These are phyloP conservation scores for Ophiosphaerella narmari DNA, from an alignment of 2,329 filamentous ascomycete genomes.

Conservation along the genomic window DNA sequence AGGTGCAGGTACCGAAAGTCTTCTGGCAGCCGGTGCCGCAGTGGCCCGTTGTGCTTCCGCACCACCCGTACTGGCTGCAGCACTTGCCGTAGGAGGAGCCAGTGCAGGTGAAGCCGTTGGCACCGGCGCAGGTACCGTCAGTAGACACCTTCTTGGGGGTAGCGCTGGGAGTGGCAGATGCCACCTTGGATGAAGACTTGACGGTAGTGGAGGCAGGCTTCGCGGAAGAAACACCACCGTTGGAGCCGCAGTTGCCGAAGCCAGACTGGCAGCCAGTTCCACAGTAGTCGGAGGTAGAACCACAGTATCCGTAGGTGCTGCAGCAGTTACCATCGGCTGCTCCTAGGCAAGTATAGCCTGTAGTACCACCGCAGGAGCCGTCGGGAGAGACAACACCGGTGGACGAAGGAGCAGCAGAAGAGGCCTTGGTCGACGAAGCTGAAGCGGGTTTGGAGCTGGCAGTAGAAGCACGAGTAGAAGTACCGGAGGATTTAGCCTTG, in stretches of 20 bases:
- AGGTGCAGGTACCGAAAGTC: conserved; percentile 39
- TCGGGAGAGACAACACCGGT: too few species aligned
- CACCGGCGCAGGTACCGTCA: conserved; percentile 34
- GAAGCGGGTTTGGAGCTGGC: not conserved
- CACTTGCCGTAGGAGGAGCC: conserved; percentile 51
- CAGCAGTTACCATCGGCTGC: conserved; percentile 52
- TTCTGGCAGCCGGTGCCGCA: conserved; percentile 40
- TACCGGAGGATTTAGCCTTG: conserved; percentile 1
- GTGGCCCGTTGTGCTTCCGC: conserved; percentile 37
- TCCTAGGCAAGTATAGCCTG: conserved; percentile 48
- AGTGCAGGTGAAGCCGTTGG: conserved; percentile 43
- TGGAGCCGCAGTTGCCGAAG: conserved; percentile 36
- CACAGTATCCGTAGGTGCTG: conserved; percentile 43
- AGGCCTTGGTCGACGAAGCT: too few species aligned
- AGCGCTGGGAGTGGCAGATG: conserved; percentile 8
- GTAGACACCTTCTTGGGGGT: conserved; percentile 26
- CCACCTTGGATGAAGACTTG: conserved; percentile 6
- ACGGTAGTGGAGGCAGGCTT: conserved; percentile 2
- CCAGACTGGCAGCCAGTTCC: conserved; percentile 37
- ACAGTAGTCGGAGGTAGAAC: conserved; percentile 33
- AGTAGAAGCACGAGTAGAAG: conserved; percentile 4
- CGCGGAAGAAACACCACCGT: not conserved
- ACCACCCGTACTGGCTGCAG: conserved; percentile 51
- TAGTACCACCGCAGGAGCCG: conserved; percentile 44
- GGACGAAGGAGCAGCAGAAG: too few species aligned